Conservation (phyloP, 768 basidiomycete species). For the Asterophora parasitica region DNA sequence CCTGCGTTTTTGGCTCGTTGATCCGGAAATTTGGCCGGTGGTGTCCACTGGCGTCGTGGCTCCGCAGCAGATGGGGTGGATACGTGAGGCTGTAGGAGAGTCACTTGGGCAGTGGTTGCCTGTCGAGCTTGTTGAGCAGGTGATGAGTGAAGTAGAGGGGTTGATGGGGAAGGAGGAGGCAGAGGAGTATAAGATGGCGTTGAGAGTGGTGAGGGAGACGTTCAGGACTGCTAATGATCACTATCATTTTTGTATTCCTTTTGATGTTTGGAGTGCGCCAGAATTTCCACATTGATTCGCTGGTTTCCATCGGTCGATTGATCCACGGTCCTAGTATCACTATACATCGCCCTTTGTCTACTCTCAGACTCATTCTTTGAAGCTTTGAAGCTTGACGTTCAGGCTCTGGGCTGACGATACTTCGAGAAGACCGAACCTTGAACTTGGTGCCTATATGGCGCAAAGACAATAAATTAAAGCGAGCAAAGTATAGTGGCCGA, state of each 20-base stretch:
- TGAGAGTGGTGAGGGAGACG: conserved; percentile 28
- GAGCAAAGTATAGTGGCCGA: too few species aligned
- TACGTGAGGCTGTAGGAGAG: conserved; percentile 32
- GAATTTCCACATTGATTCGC: conserved; percentile 5
- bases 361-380: too few species aligned
- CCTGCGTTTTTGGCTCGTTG: conserved; percentile 44
- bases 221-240: conserved; percentile 38
- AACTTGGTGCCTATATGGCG: too few species aligned
- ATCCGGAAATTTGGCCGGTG: conserved; percentile 37
- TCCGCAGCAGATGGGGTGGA: conserved; percentile 47
- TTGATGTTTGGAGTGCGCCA: conserved; percentile 39
- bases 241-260: conserved; percentile 47
- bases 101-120: conserved; percentile 33
- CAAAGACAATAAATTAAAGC: too few species aligned
- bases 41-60: conserved; percentile 40
- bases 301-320: neutral
- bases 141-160: conserved; percentile 34
- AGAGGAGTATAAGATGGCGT: conserved; percentile 22
- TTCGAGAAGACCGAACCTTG: too few species aligned
- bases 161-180: conserved; percentile 37
- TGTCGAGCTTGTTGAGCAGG: conserved; percentile 38
- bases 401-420: too few species aligned
- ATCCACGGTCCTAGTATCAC: too few species aligned
- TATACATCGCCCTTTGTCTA: too few species aligned
- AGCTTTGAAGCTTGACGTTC: too few species aligned